Percentiles rank a stretch among this genome's conserved stretches.
These are phyloP conservation scores for Xylaria sp. DNA, from an alignment of 2,329 filamentous ascomycete genomes.

Conservation along the genomic window DNA sequence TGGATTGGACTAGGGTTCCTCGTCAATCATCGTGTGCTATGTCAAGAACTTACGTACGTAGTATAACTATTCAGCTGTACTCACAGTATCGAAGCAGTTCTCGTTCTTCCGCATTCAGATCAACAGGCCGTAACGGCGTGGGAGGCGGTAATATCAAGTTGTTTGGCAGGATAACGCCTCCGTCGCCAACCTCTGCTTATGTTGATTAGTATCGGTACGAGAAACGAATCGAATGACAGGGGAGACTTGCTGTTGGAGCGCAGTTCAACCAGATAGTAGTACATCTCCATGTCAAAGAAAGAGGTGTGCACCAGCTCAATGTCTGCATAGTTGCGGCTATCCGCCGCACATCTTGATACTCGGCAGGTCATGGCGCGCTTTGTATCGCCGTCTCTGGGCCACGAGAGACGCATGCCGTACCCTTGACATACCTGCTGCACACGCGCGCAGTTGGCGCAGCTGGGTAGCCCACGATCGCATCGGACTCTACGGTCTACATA, in stretches of 20 bases:
- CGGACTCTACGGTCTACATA: slow-evolving; percentile 32
- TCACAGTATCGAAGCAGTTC: slow-evolving; percentile 33
- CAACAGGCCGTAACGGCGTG: background rate
- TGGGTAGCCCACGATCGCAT: slow-evolving; percentile 31
- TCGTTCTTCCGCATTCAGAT: slow-evolving; percentile 28
- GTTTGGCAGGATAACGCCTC: slow-evolving; percentile 9
- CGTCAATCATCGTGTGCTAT: slow-evolving; percentile 14
- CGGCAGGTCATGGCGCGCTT: slow-evolving; percentile 25
- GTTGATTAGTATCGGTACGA: slow-evolving; percentile 17
- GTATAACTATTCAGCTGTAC: slow-evolving; percentile 4
- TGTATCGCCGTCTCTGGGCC: slow-evolving; percentile 34
- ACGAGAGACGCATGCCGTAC: slow-evolving; percentile 35
- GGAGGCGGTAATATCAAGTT: slow-evolving; percentile 25
- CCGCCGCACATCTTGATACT: background rate
- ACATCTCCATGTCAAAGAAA: slow-evolving; percentile 34
- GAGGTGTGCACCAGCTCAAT: slow-evolving; percentile 35
- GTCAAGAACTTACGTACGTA: background rate
- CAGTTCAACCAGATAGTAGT: slow-evolving; percentile 32
- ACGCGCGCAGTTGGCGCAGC: slow-evolving; percentile 33
- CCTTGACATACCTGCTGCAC: slow-evolving; percentile 28
- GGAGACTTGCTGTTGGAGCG: slow-evolving; percentile 23
- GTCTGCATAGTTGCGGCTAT: background rate
- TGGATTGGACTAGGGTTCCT: slow-evolving; percentile 20
- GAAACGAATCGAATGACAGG: background rate
- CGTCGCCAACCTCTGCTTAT: slow-evolving; percentile 13